Evolutionary conservation across 768 basidiomycete genomes (phyloP).

Genomic region (Xerocomus potaroensis): DNA sequence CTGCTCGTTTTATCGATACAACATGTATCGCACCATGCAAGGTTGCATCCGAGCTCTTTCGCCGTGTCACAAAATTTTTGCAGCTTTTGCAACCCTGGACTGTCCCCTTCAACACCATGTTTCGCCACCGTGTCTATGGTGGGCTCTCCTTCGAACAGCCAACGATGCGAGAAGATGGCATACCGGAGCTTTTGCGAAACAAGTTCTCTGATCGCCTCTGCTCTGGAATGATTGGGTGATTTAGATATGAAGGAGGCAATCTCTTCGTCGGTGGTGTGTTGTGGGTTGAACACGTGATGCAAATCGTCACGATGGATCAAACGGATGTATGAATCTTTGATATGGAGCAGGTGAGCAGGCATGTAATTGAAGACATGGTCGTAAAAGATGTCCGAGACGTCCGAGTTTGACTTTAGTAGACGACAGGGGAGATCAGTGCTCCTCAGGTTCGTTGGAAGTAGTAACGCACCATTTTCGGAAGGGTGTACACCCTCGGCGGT

Average conservation of each 20-base stretch:
- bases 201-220: slow-evolving; percentile 1
- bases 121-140: slow-evolving; percentile 10
- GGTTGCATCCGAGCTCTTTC: slow-evolving; percentile 8
- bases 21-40: slow-evolving; percentile 26
- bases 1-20: slow-evolving; percentile 29
- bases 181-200: slow-evolving; percentile 10
- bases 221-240: slow-evolving; percentile 4
- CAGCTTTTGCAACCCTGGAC: slow-evolving; percentile 13
- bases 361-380: slow-evolving; percentile 16
- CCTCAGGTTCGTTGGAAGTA: too few species aligned
- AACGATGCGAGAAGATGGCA: slow-evolving; percentile 16
- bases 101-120: neutral
- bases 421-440: too few species aligned
- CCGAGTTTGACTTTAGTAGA: neutral
- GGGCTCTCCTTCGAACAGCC: slow-evolving; percentile 9
- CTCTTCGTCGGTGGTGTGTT: slow-evolving; percentile 4
- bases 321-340: slow-evolving; percentile 3
- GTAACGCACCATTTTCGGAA: too few species aligned
- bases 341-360: slow-evolving; percentile 15
- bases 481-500: too few species aligned
- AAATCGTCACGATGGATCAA: slow-evolving; percentile 15
- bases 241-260: neutral
- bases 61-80: slow-evolving; percentile 13
- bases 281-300: slow-evolving; percentile 9
- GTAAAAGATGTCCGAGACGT: slow-evolving; percentile 6